Conservation (phyloP, 495 filamentous ascomycete species). For the Xylaria venustula region DNA sequence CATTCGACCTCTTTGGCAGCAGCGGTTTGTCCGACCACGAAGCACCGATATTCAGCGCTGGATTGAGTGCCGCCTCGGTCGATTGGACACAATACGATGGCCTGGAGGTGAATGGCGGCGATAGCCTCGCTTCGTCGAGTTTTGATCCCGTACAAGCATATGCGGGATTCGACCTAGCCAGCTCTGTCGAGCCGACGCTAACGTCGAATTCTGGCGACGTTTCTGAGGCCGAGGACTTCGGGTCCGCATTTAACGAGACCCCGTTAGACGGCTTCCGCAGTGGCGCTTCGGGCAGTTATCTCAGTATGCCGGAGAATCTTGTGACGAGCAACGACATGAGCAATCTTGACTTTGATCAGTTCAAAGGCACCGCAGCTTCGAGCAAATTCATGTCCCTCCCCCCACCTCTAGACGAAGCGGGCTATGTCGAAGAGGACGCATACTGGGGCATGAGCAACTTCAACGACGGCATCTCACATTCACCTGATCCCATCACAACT, state of each 20-base stretch:
- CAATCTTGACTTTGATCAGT: constrained; percentile 63
- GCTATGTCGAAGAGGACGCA: constrained; percentile 26
- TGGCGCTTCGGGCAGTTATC: constrained; percentile 47
- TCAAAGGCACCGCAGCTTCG: constrained; percentile 45
- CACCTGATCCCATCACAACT: constrained; percentile 28
- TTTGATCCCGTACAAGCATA: constrained; percentile 71
- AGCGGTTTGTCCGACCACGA: constrained; percentile 61
- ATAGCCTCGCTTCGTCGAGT: constrained; percentile 58
- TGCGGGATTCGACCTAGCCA: constrained; percentile 61
- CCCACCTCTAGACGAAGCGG: constrained; percentile 34
- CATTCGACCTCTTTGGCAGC: constrained; percentile 50
- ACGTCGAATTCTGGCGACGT: constrained; percentile 76
- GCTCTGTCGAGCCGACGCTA: constrained; percentile 52
- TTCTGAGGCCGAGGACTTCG: constrained; percentile 69
- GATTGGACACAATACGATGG: constrained; percentile 74
- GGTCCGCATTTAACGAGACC: constrained; percentile 56
- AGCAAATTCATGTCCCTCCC: constrained; percentile 41
- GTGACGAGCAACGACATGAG: constrained; percentile 54
- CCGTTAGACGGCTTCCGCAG: constrained; percentile 51
- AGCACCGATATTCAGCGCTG: constrained; percentile 63
- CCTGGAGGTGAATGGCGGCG: constrained; percentile 51
- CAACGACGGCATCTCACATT: constrained; percentile 33
- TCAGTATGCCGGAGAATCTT: constrained; percentile 50
- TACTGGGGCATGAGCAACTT: constrained; percentile 33
- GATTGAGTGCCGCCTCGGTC: constrained; percentile 60